A percentile compares a stretch with the other conserved stretches of the same genome.
Evolutionary conservation across 768 basidiomycete genomes (phyloP).

Genomic region (Thelephora aurantiotincta): DNA sequence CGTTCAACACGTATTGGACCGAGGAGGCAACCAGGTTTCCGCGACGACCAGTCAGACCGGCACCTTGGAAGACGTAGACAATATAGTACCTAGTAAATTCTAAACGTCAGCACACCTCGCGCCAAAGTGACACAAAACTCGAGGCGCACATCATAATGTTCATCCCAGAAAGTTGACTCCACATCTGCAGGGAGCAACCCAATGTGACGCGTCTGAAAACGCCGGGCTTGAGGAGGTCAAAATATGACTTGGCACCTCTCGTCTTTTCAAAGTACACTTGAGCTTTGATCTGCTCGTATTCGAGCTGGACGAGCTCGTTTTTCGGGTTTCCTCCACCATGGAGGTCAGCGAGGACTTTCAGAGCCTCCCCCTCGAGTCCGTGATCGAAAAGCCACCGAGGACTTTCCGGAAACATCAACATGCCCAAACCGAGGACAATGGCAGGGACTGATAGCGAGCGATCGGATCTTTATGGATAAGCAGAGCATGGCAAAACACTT

Average conservation of each 20-base stretch:
- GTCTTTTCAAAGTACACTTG: constrained; percentile 46
- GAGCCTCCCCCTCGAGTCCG: constrained; percentile 44
- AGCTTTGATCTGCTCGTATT: constrained; percentile 50
- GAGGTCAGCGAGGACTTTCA: constrained; percentile 60
- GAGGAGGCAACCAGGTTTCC: constrained; percentile 64
- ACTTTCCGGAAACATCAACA: constrained; percentile 49
- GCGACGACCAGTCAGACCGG: constrained; percentile 63
- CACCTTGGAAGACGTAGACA: constrained; percentile 63
- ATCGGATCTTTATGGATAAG: too few species aligned
- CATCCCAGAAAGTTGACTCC: constrained; percentile 67
- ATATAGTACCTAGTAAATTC: constrained; percentile 31
- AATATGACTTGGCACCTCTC: constrained; percentile 57
- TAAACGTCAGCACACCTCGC: not conserved
- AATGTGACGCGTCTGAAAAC: constrained; percentile 59
- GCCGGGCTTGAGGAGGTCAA: constrained; percentile 51
- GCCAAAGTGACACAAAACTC: not conserved
- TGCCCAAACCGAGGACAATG: constrained; percentile 50
- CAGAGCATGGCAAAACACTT: too few species aligned
- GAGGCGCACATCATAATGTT: constrained; percentile 62
- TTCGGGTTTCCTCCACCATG: constrained; percentile 48
- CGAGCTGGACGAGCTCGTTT: constrained; percentile 52
- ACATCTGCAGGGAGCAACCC: constrained; percentile 63
- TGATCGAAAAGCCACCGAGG: constrained; percentile 64
- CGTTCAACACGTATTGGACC: constrained; percentile 37
- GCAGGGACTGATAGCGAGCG: constrained; percentile 35